Conservation (phyloP, 2,329 filamentous ascomycete genomes). For the Microsporum audouinii region DNA sequence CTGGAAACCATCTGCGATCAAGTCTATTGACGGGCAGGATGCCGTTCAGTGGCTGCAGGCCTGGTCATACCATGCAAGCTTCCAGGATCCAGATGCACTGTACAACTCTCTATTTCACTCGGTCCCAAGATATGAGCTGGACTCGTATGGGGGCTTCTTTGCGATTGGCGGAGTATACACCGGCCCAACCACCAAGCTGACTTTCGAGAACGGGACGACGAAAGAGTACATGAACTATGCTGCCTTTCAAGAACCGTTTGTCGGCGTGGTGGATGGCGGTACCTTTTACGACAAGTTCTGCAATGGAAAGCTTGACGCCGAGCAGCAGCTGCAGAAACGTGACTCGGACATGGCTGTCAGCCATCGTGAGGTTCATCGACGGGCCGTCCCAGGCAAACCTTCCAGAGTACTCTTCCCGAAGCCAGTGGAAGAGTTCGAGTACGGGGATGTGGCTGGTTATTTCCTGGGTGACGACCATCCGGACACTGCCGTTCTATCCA, state of each 20-base stretch:
- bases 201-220: conserved; percentile 24
- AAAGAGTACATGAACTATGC: conserved; percentile 19
- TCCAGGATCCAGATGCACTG: conserved; percentile 23
- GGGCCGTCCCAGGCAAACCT: conserved; percentile 5
- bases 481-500: conserved; percentile 36
- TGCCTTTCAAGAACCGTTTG: conserved; percentile 21
- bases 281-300: conserved; percentile 33
- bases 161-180: conserved; percentile 17
- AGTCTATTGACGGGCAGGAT: conserved; percentile 23
- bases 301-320: conserved; percentile 11
- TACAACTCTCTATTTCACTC: conserved; percentile 24
- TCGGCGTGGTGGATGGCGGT: conserved; percentile 28
- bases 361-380: conserved; percentile 4
- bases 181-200: conserved; percentile 20
- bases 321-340: conserved; percentile 10
- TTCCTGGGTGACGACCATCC: conserved; percentile 31
- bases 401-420: conserved; percentile 26
- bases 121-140: conserved; percentile 8
- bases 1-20: conserved; percentile 20
- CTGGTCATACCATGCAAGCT: conserved; percentile 14
- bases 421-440: conserved; percentile 25
- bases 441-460: conserved; percentile 34
- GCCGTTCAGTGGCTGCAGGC: conserved; percentile 19
- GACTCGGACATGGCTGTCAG: not conserved
- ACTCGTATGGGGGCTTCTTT: conserved; percentile 9